These are phyloP conservation scores for Tolypocladium endophyticum DNA, from an alignment of 2,329 filamentous ascomycete genomes.

Conservation along the genomic window DNA sequence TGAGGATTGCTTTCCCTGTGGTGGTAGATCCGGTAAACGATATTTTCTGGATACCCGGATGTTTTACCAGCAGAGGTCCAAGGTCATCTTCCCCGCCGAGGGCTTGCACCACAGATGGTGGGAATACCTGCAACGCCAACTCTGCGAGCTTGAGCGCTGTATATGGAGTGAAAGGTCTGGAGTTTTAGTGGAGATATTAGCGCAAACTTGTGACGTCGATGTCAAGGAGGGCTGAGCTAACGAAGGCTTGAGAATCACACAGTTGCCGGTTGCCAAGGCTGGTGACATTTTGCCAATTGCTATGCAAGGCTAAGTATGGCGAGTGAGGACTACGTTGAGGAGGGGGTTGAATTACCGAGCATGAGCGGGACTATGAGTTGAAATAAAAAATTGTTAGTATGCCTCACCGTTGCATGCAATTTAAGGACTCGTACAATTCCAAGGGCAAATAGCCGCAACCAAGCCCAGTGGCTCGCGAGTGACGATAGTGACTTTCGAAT, in stretches of 20 bases:
- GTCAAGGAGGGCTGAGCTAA: not conserved
- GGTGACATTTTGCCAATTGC: conserved; percentile 41
- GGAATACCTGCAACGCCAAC: conserved; percentile 42
- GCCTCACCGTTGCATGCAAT: not conserved
- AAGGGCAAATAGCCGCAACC: conserved; percentile 32
- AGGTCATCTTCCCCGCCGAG: conserved; percentile 50
- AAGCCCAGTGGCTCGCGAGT: conserved; percentile 23
- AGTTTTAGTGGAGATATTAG: not conserved
- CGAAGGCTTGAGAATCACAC: conserved; percentile 42
- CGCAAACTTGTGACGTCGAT: not conserved
- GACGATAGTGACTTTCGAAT: not conserved
- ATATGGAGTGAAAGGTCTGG: conserved; percentile 40
- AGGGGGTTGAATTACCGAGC: not conserved
- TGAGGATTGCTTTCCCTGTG: conserved; percentile 50
- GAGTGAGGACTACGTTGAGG: not conserved
- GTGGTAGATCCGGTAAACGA: conserved; percentile 50
- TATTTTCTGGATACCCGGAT: conserved; percentile 49
- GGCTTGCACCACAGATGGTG: conserved; percentile 48
- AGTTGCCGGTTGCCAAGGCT: conserved; percentile 34
- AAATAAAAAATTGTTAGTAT: conserved; percentile 23
- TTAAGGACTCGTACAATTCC: conserved; percentile 30
- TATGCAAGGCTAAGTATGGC: conserved; percentile 13
- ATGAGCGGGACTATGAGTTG: not conserved
- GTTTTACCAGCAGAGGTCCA: conserved; percentile 43
- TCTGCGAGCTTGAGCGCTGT: conserved; percentile 45